Percentiles rank a stretch among this genome's conserved stretches.
Conservation (phyloP, 2,329 filamentous ascomycete species). For the Ceratocystis cacaofunesta region DNA sequence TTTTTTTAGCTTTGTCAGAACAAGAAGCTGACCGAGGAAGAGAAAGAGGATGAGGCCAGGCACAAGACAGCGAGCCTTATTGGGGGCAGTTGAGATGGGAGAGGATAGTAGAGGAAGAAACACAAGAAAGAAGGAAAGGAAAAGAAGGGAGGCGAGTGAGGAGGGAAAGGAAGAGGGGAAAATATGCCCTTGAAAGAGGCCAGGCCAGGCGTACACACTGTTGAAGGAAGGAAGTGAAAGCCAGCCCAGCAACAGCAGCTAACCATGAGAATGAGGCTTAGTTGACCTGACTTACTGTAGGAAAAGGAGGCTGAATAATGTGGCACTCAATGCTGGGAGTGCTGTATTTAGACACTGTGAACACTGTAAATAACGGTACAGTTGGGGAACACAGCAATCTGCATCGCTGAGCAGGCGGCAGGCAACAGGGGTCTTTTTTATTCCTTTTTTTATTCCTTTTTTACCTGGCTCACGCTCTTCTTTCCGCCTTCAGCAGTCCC, state of each 20-base stretch:
- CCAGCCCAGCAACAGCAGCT: not conserved
- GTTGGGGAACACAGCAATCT: not conserved
- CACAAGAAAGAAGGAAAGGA: slow-evolving; percentile 17
- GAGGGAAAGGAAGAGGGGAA: slow-evolving; percentile 13
- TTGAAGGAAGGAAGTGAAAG: not conserved
- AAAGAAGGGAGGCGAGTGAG: slow-evolving; percentile 15
- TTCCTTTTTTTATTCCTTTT: not conserved
- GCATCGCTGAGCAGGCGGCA: not conserved
- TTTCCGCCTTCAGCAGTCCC: not conserved
- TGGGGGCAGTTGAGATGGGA: not conserved
- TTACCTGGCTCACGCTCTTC: not conserved
- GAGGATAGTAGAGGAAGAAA: not conserved
- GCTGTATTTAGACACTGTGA: slow-evolving; percentile 3
- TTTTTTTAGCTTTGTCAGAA: not conserved
- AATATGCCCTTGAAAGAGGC: not conserved
- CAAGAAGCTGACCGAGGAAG: not conserved
- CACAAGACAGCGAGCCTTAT: not conserved
- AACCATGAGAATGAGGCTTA: not conserved
- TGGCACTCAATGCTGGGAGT: not conserved
- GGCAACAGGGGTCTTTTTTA: not conserved
- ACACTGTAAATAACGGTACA: not conserved
- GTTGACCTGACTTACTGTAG: not conserved
- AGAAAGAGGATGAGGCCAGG: not conserved
- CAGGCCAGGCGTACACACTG: not conserved
- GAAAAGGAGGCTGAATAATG: slow-evolving; percentile 6